Base-by-base conservation (phyloP, 2,329 filamentous ascomycete genomes). In the Diaporthe citriasiana region DNA sequence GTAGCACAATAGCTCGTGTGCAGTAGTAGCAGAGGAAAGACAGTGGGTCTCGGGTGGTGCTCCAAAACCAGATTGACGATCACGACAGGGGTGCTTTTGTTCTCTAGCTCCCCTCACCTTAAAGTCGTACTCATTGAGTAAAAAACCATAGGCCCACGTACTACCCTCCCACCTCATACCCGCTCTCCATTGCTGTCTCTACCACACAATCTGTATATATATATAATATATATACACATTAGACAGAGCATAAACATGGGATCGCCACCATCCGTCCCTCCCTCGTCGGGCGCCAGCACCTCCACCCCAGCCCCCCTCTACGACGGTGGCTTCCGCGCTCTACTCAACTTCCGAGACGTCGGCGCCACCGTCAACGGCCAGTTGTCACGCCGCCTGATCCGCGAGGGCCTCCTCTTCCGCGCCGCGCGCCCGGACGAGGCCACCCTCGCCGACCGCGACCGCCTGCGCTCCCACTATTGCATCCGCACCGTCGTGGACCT, bases 321-420 rank as follows among this genome's bases (percentile, higher is more conserved):
- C 47, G 73, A 76, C 19, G 68, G 79, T 59, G 50, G 78, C 15
- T 85, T 93, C 77, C 86, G 91, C 74, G 88, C 87, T 70, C 87
- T 95, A 68, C 84, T 92, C 78, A 96, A 96, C 82, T 94, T 95
- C 80, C 90, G 94, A 73, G 94, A 96, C 85, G 91, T 95, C 56
- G 93, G 92, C 53, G 84, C 86, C 76, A 91, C 90, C 0, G 86
- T 94, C 77, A 95, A 95, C 78, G 79, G 83, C 35, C 88, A 88
- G 75, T 82, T 90, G 6, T 87, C 77, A 84, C 79, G 50, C 15
- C 47, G 30, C 13, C 76, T 86, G 40, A 76, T 94, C 65, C 88
- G 86, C 76, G 90, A 93, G 80, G 91, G 91, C 4, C 80, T 90
- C n/a, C 79, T 95, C 30, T 94, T 89, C 80, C 90, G 93, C 73